phyloP scores from a whole-genome alignment of 169 alveolate species.

The Plasmodium coatneyi region DNA sequence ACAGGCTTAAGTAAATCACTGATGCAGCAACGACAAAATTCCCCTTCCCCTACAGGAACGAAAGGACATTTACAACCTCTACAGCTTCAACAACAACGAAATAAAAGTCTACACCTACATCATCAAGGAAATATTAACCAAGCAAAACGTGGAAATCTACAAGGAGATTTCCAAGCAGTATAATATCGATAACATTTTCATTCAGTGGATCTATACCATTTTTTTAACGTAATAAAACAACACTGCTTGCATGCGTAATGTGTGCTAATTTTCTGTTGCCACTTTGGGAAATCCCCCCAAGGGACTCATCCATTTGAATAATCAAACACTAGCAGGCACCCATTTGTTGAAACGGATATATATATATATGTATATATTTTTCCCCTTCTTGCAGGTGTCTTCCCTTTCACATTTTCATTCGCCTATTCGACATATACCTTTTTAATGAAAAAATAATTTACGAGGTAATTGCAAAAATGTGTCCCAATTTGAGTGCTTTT shows the following conservation, averaged over 20 bases:
- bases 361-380: background rate
- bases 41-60: conserved; percentile 17
- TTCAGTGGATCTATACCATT: conserved; percentile 73
- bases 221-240: conserved; percentile 29
- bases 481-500: background rate
- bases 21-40: background rate
- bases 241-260: background rate
- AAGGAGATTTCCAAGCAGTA: conserved; percentile 67
- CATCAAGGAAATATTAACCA: conserved; percentile 47
- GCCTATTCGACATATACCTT: conserved; percentile 65
- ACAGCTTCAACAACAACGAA: conserved; percentile 70
- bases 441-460: conserved; percentile 61
- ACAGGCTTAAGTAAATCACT: background rate
- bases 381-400: conserved; percentile 28
- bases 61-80: conserved; percentile 39
- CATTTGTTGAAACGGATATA: background rate
- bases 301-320: background rate
- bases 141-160: conserved; percentile 49
- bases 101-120: conserved; percentile 47
- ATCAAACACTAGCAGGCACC: background rate
- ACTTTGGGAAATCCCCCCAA: background rate
- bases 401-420: conserved; percentile 60
- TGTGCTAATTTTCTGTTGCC: background rate
- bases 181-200: conserved; percentile 66
- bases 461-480: conserved; percentile 25